These are phyloP conservation scores for Xylariaceae sp. DNA, from an alignment of 2,329 filamentous ascomycete genomes.

Conservation along the genomic window DNA sequence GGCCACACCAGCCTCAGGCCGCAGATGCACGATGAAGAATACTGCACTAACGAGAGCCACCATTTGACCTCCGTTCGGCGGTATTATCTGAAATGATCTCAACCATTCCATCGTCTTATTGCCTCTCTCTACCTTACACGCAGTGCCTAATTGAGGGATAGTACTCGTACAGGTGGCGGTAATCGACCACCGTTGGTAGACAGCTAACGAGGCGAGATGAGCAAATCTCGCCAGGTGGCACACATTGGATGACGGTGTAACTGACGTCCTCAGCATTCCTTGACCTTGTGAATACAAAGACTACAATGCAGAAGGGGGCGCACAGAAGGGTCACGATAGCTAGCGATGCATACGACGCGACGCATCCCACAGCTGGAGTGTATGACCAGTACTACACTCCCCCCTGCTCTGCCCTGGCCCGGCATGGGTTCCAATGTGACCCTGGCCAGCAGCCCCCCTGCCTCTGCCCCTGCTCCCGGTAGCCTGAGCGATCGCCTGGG, in stretches of 20 bases:
- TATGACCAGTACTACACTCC: too few species aligned
- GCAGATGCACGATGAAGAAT: constrained; percentile 1
- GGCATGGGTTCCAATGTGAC: background rate
- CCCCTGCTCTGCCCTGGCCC: too few species aligned
- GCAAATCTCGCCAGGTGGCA: constrained; percentile 27
- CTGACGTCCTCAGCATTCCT: too few species aligned
- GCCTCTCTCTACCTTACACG: constrained; percentile 1
- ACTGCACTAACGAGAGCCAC: constrained; percentile 1
- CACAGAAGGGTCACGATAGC: too few species aligned
- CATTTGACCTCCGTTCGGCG: background rate
- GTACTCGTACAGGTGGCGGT: constrained; percentile 3
- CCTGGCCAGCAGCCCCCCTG: background rate
- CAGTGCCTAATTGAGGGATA: too few species aligned
- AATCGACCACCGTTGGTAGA: constrained; percentile 18
- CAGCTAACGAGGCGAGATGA: constrained; percentile 22
- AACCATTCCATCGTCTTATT: background rate
- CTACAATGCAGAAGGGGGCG: too few species aligned
- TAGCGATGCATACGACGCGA: too few species aligned
- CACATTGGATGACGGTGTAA: constrained; percentile 20
- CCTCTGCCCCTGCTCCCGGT: constrained; percentile 3
- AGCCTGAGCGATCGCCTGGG: constrained; percentile 3
- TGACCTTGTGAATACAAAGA: too few species aligned
- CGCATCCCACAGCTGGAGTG: too few species aligned
- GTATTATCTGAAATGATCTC: background rate
- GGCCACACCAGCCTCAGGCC: background rate